Evolutionary conservation across 2,329 filamentous ascomycete genomes (phyloP), one percentile per base, ranked within the genome.

Genomic region (Grosmannia serpens): DNA sequence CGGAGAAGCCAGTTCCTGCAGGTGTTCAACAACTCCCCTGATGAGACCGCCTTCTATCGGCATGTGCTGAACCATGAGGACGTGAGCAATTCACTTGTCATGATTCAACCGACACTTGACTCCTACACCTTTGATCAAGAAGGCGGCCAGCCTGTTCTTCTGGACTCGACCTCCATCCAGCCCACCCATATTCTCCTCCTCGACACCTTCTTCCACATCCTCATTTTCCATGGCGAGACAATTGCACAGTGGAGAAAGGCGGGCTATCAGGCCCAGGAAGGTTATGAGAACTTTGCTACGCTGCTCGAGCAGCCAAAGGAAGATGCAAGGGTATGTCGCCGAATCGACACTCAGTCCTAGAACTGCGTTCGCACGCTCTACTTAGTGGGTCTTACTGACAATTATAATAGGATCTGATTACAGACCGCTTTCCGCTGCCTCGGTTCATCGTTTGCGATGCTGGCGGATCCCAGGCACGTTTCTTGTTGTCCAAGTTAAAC

Each of bases 21-120:
- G 70, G 91, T 99, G 59, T 99, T 99, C 82, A 99, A 99, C 78
- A 99, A 97, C 73, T 97, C 92, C 0, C 94, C 94, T 9, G 94
- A 99, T 67, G 94, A 99, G 74, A 99, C 94, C 27, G 94, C 94
- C n/a, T 99, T 99, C 74, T 96, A 97, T 71, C 84, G 94, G 61
- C 94, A 99, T 69, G 91, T 99, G 3, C 80, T 99, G 63, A 95
- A 97, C 70, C 91, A 97, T 67, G 94, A 99, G 72, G 94, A 97
- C 72, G 91, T 95, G 61, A 88, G 89, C 75, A 96, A 97, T 74
- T 96, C 91, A 13, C 81, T 99, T 53, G 86, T 99, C 71, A 99
- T 99, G 94, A 97, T 99, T 64, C 94, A 99, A 71, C 94, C 94
- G 10, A 99, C 94, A 0, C 78, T 99, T 55, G 94, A 99, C 71